phyloP scores from a whole-genome alignment of 1,284 basidiomycete species.

The Ceratobasidium sp. region DNA sequence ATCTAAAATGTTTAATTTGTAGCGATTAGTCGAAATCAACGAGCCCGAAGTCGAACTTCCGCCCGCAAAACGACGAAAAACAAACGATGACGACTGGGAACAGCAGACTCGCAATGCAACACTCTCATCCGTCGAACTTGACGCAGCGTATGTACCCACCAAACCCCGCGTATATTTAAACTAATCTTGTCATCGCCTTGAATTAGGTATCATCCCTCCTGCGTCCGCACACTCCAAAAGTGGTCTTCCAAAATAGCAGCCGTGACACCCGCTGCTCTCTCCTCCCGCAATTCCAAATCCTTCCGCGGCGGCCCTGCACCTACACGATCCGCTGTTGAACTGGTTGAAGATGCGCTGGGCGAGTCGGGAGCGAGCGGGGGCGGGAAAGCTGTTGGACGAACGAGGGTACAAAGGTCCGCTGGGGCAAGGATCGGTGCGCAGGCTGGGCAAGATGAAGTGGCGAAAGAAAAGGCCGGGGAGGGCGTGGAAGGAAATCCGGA shows the following conservation, averaged over 20 bases:
- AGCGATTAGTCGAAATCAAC: slow-evolving; percentile 59
- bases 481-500: slow-evolving; percentile 61
- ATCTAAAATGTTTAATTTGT: neutral
- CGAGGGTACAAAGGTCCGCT: slow-evolving; percentile 39
- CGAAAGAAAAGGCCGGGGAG: slow-evolving; percentile 51
- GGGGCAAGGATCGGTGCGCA: slow-evolving; percentile 58
- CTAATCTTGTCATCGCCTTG: slow-evolving; percentile 17
- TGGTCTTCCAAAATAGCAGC: slow-evolving; percentile 95
- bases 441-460: slow-evolving; percentile 48
- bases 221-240: slow-evolving; percentile 82
- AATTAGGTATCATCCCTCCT: slow-evolving; percentile 70
- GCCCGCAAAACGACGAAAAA: slow-evolving; percentile 64
- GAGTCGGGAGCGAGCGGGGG: slow-evolving; percentile 53
- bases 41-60: slow-evolving; percentile 63
- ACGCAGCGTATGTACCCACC: slow-evolving; percentile 62
- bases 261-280: slow-evolving; percentile 78
- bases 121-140: slow-evolving; percentile 61
- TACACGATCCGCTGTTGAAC: slow-evolving; percentile 63
- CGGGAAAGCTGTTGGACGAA: slow-evolving; percentile 48
- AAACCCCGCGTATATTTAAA: slow-evolving; percentile 12
- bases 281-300: slow-evolving; percentile 72
- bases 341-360: slow-evolving; percentile 75
- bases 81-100: slow-evolving; percentile 54
- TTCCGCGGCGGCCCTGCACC: slow-evolving; percentile 60
- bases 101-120: slow-evolving; percentile 61